Evolutionary conservation across 1,284 basidiomycete genomes (phyloP).

Genomic region (Ceratobasidium sp.): DNA sequence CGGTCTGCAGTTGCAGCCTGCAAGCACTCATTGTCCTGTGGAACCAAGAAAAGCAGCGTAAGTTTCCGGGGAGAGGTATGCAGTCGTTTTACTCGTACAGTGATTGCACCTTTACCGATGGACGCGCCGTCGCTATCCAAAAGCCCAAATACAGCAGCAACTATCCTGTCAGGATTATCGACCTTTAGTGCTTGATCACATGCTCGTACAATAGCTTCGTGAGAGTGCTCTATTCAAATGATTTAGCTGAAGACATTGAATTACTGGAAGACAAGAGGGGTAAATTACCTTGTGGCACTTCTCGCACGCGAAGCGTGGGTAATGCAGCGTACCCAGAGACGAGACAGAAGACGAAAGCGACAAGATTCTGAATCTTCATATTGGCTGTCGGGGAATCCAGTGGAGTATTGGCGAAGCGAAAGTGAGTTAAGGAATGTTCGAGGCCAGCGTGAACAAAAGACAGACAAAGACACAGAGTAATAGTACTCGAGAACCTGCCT

Average conservation of each 20-base stretch:
- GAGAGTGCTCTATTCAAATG: constrained; percentile 68
- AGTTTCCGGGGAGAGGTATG: neutral
- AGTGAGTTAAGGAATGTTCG: constrained; percentile 14
- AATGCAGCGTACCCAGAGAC: constrained; percentile 54
- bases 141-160: constrained; percentile 73
- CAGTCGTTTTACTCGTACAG: constrained; percentile 55
- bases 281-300: constrained; percentile 73
- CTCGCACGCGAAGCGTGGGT: constrained; percentile 60
- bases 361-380: constrained; percentile 16
- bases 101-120: constrained; percentile 67
- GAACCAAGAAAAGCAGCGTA: neutral
- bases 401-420: constrained; percentile 16
- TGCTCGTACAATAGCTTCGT: constrained; percentile 68
- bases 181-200: constrained; percentile 64
- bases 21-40: constrained; percentile 71
- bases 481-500: constrained; percentile 69
- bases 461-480: constrained; percentile 56
- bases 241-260: neutral
- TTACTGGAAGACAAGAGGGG: constrained; percentile 17
- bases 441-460: constrained; percentile 51
- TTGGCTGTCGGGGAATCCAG: neutral
- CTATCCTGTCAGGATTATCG: constrained; percentile 73
- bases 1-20: constrained; percentile 62
- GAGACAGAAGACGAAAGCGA: constrained; percentile 54
- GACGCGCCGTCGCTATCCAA: constrained; percentile 74